Conservation (phyloP, 257 asterid species). For the Hygrophila difformis region DNA sequence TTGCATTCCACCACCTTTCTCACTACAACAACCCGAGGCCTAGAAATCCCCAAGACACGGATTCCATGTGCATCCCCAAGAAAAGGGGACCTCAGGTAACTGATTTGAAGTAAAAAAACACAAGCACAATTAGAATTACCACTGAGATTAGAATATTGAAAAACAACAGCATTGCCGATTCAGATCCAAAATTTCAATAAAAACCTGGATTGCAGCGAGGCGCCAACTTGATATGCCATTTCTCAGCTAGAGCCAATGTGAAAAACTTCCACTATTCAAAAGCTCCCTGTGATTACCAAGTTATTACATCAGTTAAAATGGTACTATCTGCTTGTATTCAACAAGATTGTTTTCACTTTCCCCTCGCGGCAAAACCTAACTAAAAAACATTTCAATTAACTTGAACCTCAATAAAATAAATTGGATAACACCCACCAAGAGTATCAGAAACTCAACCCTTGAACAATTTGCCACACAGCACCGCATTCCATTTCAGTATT, state of each 20-base stretch:
- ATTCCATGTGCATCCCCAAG: slow-evolving; percentile 41
- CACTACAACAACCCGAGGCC: slow-evolving; percentile 25
- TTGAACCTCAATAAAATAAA: background rate
- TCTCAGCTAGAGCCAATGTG: slow-evolving; percentile 18
- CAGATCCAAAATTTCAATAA: too few relatives aligned
- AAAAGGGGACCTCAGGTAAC: slow-evolving; percentile 46
- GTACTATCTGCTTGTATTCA: background rate
- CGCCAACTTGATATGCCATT: slow-evolving; percentile 37
- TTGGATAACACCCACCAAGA: background rate
- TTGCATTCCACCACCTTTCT: slow-evolving; percentile 65
- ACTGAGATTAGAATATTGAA: too few relatives aligned
- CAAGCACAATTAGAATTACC: too few relatives aligned
- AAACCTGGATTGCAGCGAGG: slow-evolving; percentile 43
- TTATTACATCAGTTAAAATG: background rate
- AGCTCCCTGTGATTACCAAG: slow-evolving; percentile 18
- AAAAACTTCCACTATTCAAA: slow-evolving; percentile 8
- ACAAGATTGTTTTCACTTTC: slow-evolving; percentile 2
- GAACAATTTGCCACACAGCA: too few relatives aligned
- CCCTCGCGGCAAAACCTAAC: background rate
- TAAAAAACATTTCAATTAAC: background rate
- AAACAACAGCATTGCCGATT: too few relatives aligned
- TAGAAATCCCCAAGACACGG: slow-evolving; percentile 26
- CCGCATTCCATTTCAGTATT: background rate
- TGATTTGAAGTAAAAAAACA: too few relatives aligned
- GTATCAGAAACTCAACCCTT: too few relatives aligned